Evolutionary conservation across 805 yeast species (phyloP).

Genomic region (Candida glaebosa): DNA sequence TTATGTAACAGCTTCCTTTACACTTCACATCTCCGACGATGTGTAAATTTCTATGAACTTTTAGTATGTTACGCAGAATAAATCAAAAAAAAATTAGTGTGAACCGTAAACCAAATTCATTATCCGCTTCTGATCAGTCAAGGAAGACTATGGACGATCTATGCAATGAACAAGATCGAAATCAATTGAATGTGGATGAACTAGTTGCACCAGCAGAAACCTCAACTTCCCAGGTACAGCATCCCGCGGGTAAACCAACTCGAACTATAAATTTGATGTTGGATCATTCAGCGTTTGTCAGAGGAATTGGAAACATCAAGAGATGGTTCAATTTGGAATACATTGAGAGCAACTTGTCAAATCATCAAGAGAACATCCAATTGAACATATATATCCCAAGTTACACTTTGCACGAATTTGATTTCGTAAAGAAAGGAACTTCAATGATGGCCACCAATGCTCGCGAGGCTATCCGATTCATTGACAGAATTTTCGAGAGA

Average conservation of each 20-base stretch:
- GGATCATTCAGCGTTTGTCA: constrained; percentile 65
- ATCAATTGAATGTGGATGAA: constrained; percentile 3
- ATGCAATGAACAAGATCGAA: not conserved
- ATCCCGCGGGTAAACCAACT: not conserved
- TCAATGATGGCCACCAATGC: constrained; percentile 62
- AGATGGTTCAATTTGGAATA: constrained; percentile 51
- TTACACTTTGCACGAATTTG: constrained; percentile 57
- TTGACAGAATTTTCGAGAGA: constrained; percentile 43
- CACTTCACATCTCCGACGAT: too few species aligned
- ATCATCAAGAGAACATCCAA: constrained; percentile 15
- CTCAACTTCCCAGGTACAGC: not conserved
- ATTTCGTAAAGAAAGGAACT: constrained; percentile 51
- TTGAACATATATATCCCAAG: constrained; percentile 50
- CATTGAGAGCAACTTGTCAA: constrained; percentile 20
- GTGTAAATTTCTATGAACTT: too few species aligned
- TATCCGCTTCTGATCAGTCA: constrained; percentile 8
- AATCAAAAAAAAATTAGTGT: too few species aligned
- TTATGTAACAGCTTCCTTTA: too few species aligned
- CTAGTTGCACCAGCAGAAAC: not conserved
- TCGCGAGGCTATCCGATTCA: constrained; percentile 58
- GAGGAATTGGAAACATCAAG: constrained; percentile 66
- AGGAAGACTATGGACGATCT: constrained; percentile 8
- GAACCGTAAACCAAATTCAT: too few species aligned
- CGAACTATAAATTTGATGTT: constrained; percentile 44
- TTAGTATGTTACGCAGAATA: too few species aligned